Evolutionary conservation across 495 filamentous ascomycete species (phyloP), one percentile per base, ranked within the genome.

Genomic region (Aspergillus ellipticus): DNA sequence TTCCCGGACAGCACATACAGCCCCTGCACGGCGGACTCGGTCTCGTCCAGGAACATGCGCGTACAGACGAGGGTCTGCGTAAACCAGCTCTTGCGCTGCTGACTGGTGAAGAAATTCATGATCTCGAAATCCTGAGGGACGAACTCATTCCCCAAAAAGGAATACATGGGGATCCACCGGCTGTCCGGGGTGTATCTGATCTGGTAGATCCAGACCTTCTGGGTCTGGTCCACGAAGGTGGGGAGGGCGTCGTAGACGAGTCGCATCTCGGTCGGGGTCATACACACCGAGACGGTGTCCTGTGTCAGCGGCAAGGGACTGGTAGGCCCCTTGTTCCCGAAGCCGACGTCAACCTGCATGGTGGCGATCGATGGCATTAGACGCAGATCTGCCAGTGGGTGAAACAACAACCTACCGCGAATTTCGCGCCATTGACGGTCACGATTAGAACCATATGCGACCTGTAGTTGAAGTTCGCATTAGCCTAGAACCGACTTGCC

Each of bases 361-460:
- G 16, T n/a, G n/a, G n/a, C 28, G 1, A 49, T 16, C 1, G 17
- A 33, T 19, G 42, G 41, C 9, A 51, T 64, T 42, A 60, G 56
- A 20, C 10, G n/a, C 28, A 10, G 19, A 47, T 16, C 24, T 20
- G 19, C 17, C 6, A 4, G n/a, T 15, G 1, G 26, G 19, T 16
- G 8, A 4, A 35, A 20, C 43, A 35, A 28, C 10, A 19, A 52
- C 60, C 29, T 37, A 73, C 71, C 58, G 85, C 74, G 57, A 82
- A 88, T 57, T 75, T 79, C 31, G 63, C 39, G n/a, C 60, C 66
- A 3, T 72, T 64, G 51, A 91, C 75, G 7, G 71, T 78, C 49
- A 89, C 83, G 43, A 93, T 77, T 66, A 85, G 83, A 31, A 88
- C 72, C 77, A 89, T 87, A 67, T 92, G 89, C 19, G 58, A 56